A percentile compares a stretch with the other conserved stretches of the same genome.
Conservation (phyloP, 139 green algal genomes). For the Chlorella sp. region DNA sequence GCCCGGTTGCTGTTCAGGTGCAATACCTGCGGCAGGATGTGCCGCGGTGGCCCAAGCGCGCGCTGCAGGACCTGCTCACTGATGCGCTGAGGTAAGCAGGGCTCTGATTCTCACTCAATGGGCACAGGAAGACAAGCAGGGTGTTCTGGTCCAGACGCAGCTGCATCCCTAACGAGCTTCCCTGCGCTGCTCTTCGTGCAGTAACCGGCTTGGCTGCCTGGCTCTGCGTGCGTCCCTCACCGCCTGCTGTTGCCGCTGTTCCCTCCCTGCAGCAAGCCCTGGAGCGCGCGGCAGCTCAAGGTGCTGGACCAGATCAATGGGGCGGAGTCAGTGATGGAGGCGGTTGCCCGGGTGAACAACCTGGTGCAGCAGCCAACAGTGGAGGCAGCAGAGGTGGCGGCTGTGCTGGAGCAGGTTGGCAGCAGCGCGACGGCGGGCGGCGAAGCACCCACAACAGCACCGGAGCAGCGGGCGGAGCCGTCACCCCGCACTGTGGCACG, state of each 20-base stretch:
- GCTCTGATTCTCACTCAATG: no score
- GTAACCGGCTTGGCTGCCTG: no score
- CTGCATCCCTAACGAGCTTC: no score
- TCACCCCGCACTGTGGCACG: conserved; percentile 6
- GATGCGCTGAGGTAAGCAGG: conserved; percentile 26
- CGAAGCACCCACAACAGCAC: background rate
- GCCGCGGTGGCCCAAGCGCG: conserved; percentile 34
- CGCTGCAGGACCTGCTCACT: conserved; percentile 59
- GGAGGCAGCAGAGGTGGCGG: background rate
- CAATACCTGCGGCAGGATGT: conserved; percentile 69
- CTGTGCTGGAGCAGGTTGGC: background rate
- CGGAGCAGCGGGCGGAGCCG: background rate
- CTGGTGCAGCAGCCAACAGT: background rate
- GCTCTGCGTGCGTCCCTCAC: no score
- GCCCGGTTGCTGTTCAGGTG: background rate
- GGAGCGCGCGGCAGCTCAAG: conserved; percentile 61
- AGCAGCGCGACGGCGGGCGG: background rate
- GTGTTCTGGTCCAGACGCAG: no score
- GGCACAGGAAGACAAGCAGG: no score
- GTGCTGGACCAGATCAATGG: conserved; percentile 61
- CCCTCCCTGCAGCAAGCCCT: conserved; percentile 45
- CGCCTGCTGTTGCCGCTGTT: no score
- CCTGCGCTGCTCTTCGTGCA: no score
- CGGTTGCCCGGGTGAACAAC: conserved; percentile 16
- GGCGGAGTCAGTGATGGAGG: conserved; percentile 55